These are phyloP conservation scores for Camellia granthamiana DNA, from an alignment of 148 eudicot species.

Conservation along the genomic window DNA sequence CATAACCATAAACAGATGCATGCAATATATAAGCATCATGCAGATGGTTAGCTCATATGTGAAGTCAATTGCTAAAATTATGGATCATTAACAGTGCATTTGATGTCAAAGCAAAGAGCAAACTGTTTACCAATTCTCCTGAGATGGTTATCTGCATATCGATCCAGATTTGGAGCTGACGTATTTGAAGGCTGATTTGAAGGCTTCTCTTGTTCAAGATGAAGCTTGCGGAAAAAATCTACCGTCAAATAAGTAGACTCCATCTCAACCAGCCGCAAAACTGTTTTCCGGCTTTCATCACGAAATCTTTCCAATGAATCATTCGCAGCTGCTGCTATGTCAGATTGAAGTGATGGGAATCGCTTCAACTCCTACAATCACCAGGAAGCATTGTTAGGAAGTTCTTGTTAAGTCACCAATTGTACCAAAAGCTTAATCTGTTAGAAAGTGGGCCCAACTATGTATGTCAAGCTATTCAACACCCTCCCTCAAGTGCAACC, in stretches of 20 bases:
- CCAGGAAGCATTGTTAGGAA: conserved; percentile 12
- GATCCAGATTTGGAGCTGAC: conserved; percentile 55
- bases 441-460: too few relatives aligned
- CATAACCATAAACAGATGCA: not conserved
- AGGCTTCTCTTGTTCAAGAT: conserved; percentile 72
- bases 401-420: too few relatives aligned
- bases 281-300: conserved; percentile 90
- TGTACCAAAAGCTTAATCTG: too few relatives aligned
- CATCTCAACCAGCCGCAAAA: conserved; percentile 89
- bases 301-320: conserved; percentile 85
- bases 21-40: not conserved
- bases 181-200: conserved; percentile 24
- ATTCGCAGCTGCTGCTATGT: conserved; percentile 88
- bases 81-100: not conserved
- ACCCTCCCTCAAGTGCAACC: too few relatives aligned
- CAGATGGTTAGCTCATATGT: not conserved
- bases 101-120: conserved; percentile 9
- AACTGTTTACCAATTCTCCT: conserved; percentile 72
- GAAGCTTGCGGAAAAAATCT: conserved; percentile 90
- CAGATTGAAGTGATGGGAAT: conserved; percentile 90
- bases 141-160: conserved; percentile 71
- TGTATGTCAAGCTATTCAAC: too few relatives aligned
- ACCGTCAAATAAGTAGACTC: conserved; percentile 94
- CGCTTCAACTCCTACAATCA: conserved; percentile 77
- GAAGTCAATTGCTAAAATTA: not conserved